Evolutionary conservation across 2,329 filamentous ascomycete species (phyloP).

Genomic region (Ceratocystiopsis brevicomis): DNA sequence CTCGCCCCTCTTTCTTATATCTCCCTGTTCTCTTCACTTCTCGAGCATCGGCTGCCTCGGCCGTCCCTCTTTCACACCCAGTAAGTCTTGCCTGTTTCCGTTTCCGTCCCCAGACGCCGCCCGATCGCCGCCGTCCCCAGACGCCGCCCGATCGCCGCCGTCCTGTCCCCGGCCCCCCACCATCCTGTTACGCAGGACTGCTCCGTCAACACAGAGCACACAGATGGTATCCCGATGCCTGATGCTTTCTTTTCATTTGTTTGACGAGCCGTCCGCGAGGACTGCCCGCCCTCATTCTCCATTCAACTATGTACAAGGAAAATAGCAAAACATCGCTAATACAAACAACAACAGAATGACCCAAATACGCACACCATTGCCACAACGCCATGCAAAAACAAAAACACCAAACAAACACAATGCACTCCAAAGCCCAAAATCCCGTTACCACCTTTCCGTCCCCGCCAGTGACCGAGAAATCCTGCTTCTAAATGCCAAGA

Average conservation of each 20-base stretch:
- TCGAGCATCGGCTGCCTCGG: not conserved
- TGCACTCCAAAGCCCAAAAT: not conserved
- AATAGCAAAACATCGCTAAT: constrained; percentile 1
- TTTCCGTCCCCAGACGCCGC: not conserved
- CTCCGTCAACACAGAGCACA: too few relatives aligned
- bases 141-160: too few relatives aligned
- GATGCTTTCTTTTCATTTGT: not conserved
- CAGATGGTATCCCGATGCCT: too few relatives aligned
- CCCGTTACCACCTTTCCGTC: too few relatives aligned
- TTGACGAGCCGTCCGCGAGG: not conserved
- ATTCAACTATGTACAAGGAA: not conserved
- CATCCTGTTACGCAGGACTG: too few relatives aligned
- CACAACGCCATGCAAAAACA: constrained; percentile 6
- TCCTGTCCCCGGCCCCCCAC: too few relatives aligned
- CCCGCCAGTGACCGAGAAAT: not conserved
- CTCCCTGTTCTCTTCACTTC: not conserved
- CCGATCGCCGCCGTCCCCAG: too few relatives aligned
- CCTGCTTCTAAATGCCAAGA: not conserved
- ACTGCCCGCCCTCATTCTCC: not conserved
- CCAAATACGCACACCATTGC: not conserved
- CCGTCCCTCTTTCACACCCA: not conserved
- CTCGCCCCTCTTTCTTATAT: not conserved
- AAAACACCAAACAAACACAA: not conserved
- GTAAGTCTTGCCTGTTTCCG: not conserved
- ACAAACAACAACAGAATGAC: constrained; percentile 5